Base-by-base conservation (phyloP, 148 eudicot species). In the Hydrangea macrophylla region DNA sequence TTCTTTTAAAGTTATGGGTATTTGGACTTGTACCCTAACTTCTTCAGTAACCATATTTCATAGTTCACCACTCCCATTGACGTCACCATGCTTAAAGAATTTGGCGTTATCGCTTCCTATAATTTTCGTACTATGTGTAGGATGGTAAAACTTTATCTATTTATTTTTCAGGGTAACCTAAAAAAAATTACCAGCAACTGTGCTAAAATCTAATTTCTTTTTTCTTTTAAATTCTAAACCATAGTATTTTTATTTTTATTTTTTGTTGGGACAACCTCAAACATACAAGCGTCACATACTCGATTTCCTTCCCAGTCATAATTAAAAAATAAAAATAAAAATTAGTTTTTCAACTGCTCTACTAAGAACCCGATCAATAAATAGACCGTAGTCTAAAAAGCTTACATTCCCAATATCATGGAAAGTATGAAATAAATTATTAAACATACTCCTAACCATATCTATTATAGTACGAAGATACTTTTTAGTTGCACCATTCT, bases 201-300 rank as follows among this genome's bases (percentile, higher is more conserved):
- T 62, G 18, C 24, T 35, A 6, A 32, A 13, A 15, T 9, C 11
- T 28, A 28, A n/a, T n/a, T n/a, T n/a, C n/a, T n/a, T n/a, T n/a
- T n/a, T n/a, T n/a, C n/a, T n/a, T n/a, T n/a, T n/a, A n/a, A n/a
- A n/a, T n/a, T n/a, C n/a, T n/a, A n/a, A n/a, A n/a, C n/a, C n/a
- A n/a, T n/a, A n/a, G n/a, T n/a, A n/a, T n/a, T n/a, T n/a, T n/a
- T n/a, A n/a, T n/a, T n/a, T n/a, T n/a, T 33, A 45, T 64, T 55
- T 44, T 64, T 55, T 13, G 32, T 45, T 45, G 9, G 54, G 18
- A n/a, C 54, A 64, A 24, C 54, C 67, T 55, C 32, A 64, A 22
- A 64, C 67, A 23, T 56, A 30, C 22, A 68, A 23, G 33, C 57
- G 62, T 7, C 36, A 56, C 9, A 68, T 37, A 56, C 71, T 64